Conservation (phyloP, 2,329 filamentous ascomycete genomes). For the Aurifilum marmelostoma region DNA sequence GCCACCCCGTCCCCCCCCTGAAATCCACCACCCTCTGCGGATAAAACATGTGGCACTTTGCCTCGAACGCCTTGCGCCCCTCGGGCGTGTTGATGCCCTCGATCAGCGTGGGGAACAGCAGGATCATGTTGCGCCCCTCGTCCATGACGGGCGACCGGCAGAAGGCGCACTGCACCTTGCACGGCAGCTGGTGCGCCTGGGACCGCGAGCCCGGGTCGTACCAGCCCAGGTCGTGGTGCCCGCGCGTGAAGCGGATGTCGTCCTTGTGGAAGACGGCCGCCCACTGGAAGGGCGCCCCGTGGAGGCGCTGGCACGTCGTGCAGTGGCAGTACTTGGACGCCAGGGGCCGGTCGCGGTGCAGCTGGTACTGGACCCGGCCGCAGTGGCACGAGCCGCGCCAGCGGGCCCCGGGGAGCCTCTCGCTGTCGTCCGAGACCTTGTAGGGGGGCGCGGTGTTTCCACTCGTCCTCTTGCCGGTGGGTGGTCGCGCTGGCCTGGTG, state of each 20-base stretch:
- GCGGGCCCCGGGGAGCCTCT: conserved; percentile 36
- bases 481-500: conserved; percentile 34
- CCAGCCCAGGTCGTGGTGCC: conserved; percentile 68
- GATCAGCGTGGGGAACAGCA: conserved; percentile 77
- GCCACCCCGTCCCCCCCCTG: conserved; percentile 67
- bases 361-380: conserved; percentile 71
- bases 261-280: conserved; percentile 84
- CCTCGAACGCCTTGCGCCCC: conserved; percentile 66
- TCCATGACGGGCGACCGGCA: conserved; percentile 86
- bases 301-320: conserved; percentile 75
- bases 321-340: conserved; percentile 84
- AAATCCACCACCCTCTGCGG: conserved; percentile 75
- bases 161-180: conserved; percentile 76
- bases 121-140: conserved; percentile 81
- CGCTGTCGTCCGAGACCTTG: conserved; percentile 30
- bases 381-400: conserved; percentile 66
- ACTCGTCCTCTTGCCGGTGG: conserved; percentile 33
- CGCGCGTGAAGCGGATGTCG: conserved; percentile 69
- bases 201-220: conserved; percentile 68
- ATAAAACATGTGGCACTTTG: conserved; percentile 82
- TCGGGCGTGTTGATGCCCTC: conserved; percentile 60
- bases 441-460: conserved; percentile 36
- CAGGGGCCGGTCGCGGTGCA: conserved; percentile 71
- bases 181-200: conserved; percentile 71
- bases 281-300: conserved; percentile 88